Base-by-base conservation (phyloP, 495 filamentous ascomycete species). In the Copromyces sp. region DNA sequence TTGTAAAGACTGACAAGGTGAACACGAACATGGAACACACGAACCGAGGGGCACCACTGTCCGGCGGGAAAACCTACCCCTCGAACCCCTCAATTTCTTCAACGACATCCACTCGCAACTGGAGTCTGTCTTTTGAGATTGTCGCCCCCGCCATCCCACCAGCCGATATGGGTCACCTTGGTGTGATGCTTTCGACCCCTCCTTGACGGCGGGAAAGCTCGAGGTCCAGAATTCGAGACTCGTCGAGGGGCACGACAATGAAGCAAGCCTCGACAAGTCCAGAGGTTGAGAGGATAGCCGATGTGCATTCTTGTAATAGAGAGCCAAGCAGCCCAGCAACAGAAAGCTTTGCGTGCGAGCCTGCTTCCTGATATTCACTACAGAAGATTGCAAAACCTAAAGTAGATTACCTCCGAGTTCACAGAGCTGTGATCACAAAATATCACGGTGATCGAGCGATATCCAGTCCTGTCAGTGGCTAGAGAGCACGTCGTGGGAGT, bases 401-500 rank as follows among this genome's bases (percentile, higher is more conserved):
- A 35, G 53, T 17, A 65, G 14, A 65, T 35, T 65, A 24, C 37
- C 70, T 70, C 42, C 16, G 69, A 4, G 44, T 20, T 9, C 44
- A 3, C 44, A 8, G 70, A 71, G 37, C 70, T 39, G 45, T 37
- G 42, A 38, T 71, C 70, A 71, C 70, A 44, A 71, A 45, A 71
- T 71, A 39, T 65, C 70, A 20, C 32, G 12, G n/a, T 35, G 35
- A 39, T 71, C 29, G 44, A 68, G 35, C 38, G 24, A 68, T 71
- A 47, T 37, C 29, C 53, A 65, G 53, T 32, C 53, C 32, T 65
- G 53, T 20, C 39, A 71, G 74, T 73, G 72, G 74, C 72, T 73
- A 72, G 65, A 73, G 68, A 72, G 59, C 71, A 71, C 71, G 69
- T 71, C 71, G 70, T 72, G 70, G 73, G 70, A 24, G 59, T 69